phyloP scores from a whole-genome alignment of 1,284 basidiomycete genomes.

The Tilletiaria anomala region DNA sequence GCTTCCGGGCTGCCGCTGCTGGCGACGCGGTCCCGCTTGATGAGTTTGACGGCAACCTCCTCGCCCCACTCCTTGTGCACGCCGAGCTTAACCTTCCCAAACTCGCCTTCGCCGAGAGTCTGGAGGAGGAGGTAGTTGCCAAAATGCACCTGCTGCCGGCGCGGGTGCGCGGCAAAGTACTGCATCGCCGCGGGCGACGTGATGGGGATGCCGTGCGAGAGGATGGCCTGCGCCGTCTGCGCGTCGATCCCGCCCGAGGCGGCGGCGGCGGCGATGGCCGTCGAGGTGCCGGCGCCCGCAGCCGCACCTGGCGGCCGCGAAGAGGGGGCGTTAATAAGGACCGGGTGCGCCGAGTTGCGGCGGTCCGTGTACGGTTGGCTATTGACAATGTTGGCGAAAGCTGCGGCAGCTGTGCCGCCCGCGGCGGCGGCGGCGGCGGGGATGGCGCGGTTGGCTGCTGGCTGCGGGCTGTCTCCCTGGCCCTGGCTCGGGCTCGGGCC shows the following conservation, averaged over 20 bases:
- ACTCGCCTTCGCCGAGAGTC: slow-evolving; percentile 71
- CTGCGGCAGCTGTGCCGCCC: too few species aligned
- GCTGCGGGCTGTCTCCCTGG: too few species aligned
- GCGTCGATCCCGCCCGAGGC: neutral
- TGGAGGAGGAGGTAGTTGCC: slow-evolving; percentile 38
- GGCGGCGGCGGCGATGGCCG: slow-evolving; percentile 2
- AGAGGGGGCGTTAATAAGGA: neutral
- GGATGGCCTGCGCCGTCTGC: slow-evolving; percentile 17
- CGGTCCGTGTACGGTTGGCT: neutral
- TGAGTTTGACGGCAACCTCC: slow-evolving; percentile 98
- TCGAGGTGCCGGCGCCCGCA: too few species aligned
- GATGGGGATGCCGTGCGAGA: slow-evolving; percentile 23
- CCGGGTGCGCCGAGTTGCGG: neutral
- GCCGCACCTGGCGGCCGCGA: too few species aligned
- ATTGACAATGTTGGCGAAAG: too few species aligned
- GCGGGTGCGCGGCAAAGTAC: slow-evolving; percentile 38
- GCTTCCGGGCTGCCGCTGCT: slow-evolving; percentile 48
- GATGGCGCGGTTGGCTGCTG: too few species aligned
- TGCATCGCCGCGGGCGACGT: slow-evolving; percentile 35
- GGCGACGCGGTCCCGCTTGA: slow-evolving; percentile 82
- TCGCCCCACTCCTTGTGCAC: slow-evolving; percentile 85
- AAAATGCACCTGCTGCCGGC: slow-evolving; percentile 39
- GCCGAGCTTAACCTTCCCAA: slow-evolving; percentile 97
- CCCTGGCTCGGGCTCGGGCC: too few species aligned
- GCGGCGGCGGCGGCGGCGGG: too few species aligned